Evolutionary conservation across 768 basidiomycete species (phyloP), one percentile per base, ranked within the genome.

Genomic region (Erythrobasidium yunnanense): DNA sequence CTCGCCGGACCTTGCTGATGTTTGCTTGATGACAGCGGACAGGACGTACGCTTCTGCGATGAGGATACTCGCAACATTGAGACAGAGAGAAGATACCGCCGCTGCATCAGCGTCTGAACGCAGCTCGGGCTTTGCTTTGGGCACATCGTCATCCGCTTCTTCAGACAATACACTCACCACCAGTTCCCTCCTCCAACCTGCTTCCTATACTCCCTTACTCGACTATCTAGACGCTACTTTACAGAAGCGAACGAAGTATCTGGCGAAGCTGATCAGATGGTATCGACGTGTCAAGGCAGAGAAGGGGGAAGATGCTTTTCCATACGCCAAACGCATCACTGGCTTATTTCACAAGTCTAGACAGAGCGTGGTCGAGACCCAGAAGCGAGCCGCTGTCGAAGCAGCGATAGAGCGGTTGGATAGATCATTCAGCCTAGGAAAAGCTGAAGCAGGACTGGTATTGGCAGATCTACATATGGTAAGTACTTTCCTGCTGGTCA

Each of bases 381-480:
- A 32, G 18, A 49, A 51, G 17, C 49, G 30, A 27, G 47, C 45
- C 17, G 60, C 60, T 3, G 27, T 63, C 15, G 49, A 13, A 13
- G n/a, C 52, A 29, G 60, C 60, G 8, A 27, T 63, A 2, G 60
- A 63, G 17, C n/a, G 60, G n/a, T 49, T 63, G 30, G 60, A 63
- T n/a, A 63, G 52, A 32, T 46, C 60, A 8, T 33, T 30, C 46
- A n/a, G 29, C 13, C 22, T 63, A 27, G 60, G 60, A 25, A 63
- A 63, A 33, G 4, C 7, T n/a, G 60, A 63, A 18, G 60, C 60
- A 13, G 60, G 27, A 2, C 35, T 65, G 20, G 63, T 42, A 1
- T 73, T 90, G 15, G 87, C 89, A 72, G 74, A 91, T 11, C 77
- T 91, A 30, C 82, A 88, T 66, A 86, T 88, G 76, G 87, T 89